Percentiles rank a stretch among this genome's conserved stretches.
Conservation (phyloP, 2,329 filamentous ascomycete genomes). For the Cladophialophora exuberans region DNA sequence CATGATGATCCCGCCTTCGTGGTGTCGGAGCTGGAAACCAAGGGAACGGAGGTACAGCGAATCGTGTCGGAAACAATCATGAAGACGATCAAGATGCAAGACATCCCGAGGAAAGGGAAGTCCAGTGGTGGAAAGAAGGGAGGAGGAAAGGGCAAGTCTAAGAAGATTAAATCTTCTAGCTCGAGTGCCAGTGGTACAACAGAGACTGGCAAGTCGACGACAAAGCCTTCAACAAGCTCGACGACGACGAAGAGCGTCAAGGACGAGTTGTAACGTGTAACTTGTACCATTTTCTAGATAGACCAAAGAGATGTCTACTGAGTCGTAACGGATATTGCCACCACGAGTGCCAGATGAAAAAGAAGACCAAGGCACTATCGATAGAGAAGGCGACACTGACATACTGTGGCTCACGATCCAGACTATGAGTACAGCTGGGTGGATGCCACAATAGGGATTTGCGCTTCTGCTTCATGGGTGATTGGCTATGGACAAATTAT, state of each 20-base stretch:
- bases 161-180: constrained; percentile 34
- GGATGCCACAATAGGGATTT: no score
- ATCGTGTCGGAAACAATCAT: constrained; percentile 70
- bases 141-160: constrained; percentile 35
- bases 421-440: no score
- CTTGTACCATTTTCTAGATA: constrained; percentile 1
- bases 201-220: constrained; percentile 7
- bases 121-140: constrained; percentile 36
- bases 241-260: constrained; percentile 31
- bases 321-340: no score
- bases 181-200: constrained; percentile 6
- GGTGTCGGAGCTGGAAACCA: constrained; percentile 70
- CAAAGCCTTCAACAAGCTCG: neutral
- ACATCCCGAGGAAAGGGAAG: constrained; percentile 36
- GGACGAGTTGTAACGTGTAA: constrained; percentile 36
- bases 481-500: no score
- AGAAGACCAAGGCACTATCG: no score
- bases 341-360: no score
- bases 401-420: no score
- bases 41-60: constrained; percentile 72
- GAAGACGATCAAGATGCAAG: constrained; percentile 66
- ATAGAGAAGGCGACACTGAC: no score
- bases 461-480: no score
- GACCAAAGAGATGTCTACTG: neutral
- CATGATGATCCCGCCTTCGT: constrained; percentile 77